phyloP scores from a whole-genome alignment of 2,329 filamentous ascomycete species.

The Xylariaceae sp. region DNA sequence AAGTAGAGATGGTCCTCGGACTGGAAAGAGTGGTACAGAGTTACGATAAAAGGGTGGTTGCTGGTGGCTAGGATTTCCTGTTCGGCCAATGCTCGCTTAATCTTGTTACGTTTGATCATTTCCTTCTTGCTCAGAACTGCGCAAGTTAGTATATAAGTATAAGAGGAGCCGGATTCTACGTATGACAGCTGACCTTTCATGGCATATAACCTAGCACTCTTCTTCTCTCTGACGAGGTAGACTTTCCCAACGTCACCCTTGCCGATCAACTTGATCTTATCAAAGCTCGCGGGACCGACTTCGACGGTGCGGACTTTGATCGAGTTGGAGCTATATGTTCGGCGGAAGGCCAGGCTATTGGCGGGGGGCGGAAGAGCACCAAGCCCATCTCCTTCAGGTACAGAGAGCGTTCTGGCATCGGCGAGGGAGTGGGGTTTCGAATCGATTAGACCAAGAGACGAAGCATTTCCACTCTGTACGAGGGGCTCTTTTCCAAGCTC shows the following conservation, averaged over 20 bases:
- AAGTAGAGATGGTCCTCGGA: conserved; percentile 98
- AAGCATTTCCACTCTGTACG: conserved; percentile 60
- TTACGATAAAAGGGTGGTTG: conserved; percentile 99
- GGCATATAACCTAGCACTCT: conserved; percentile 91
- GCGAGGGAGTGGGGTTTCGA: conserved; percentile 48
- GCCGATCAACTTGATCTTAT: conserved; percentile 99
- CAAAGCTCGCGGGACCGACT: conserved; percentile 92
- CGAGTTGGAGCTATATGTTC: conserved; percentile 98
- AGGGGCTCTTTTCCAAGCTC: conserved; percentile 86
- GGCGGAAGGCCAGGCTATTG: conserved; percentile 78
- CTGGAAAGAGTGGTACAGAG: conserved; percentile 97
- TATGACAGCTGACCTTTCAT: conserved; percentile 81
- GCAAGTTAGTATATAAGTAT: conserved; percentile 39
- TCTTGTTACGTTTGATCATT: conserved; percentile 99
- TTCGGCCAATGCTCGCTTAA: conserved; percentile 95
- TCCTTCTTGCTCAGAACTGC: conserved; percentile 98
- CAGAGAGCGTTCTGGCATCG: conserved; percentile 48
- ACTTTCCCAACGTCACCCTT: conserved; percentile 99
- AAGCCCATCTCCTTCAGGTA: conserved; percentile 58
- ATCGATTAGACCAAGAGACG: conserved; percentile 55
- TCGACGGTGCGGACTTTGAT: conserved; percentile 99
- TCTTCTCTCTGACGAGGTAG: conserved; percentile 96
- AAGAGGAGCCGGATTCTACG: background rate
- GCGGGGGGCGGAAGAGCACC: conserved; percentile 71
- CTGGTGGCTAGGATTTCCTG: conserved; percentile 98